Percentiles rank a stretch among this genome's conserved stretches.
These are phyloP conservation scores for Aureobasidium sp. DNA, from an alignment of 2,329 filamentous ascomycete genomes.

Conservation along the genomic window DNA sequence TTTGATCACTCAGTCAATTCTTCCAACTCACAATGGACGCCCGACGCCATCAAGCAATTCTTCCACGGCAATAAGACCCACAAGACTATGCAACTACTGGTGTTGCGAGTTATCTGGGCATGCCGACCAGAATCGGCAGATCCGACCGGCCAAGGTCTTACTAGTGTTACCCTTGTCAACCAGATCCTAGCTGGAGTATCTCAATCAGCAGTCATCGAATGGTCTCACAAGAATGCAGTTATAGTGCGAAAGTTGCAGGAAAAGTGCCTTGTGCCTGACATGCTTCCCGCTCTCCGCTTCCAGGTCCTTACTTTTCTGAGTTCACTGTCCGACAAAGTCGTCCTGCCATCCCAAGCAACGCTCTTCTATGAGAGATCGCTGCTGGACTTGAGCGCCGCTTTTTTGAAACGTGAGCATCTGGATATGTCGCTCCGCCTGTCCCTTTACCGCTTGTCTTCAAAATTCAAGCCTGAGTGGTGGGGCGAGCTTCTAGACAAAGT, in stretches of 20 bases:
- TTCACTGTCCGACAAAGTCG: constrained; percentile 2
- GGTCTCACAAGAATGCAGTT: constrained; percentile 23
- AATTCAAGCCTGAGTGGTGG: constrained; percentile 4
- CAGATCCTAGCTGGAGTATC: constrained; percentile 23
- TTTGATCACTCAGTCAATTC: neutral
- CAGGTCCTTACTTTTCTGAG: constrained; percentile 13
- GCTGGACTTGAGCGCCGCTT: constrained; percentile 1
- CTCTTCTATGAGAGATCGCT: constrained; percentile 10
- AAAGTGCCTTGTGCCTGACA: constrained; percentile 18
- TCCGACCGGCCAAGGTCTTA: constrained; percentile 18
- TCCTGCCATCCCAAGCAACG: constrained; percentile 8
- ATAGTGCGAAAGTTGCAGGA: constrained; percentile 27
- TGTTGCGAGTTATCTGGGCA: constrained; percentile 24
- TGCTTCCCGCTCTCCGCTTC: constrained; percentile 7
- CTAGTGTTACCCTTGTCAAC: constrained; percentile 21
- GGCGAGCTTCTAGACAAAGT: neutral
- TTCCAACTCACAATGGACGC: constrained; percentile 19
- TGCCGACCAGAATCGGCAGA: constrained; percentile 17
- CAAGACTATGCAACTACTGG: constrained; percentile 27
- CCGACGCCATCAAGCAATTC: constrained; percentile 25
- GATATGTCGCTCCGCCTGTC: constrained; percentile 9
- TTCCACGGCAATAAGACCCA: constrained; percentile 25
- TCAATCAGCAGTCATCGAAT: constrained; percentile 20
- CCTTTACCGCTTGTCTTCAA: neutral
- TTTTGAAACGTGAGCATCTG: neutral